phyloP scores from a whole-genome alignment of 129 eudicot species.

The Glebionis coronaria region DNA sequence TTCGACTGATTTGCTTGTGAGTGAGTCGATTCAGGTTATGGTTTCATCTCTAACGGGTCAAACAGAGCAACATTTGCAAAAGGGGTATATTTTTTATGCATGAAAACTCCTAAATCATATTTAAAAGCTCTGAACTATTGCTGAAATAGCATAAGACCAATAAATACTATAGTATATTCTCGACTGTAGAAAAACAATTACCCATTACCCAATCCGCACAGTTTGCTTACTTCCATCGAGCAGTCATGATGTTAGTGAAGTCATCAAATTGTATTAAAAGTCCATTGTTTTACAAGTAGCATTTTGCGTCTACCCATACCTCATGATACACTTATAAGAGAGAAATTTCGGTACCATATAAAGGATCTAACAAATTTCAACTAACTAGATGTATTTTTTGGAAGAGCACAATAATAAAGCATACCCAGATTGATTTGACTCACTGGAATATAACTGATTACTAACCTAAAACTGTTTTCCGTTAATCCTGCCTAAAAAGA shows the following conservation, averaged over 20 bases:
- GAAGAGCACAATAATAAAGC: not conserved
- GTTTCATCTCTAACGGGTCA: not conserved
- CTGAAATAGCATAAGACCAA: too few relatives aligned
- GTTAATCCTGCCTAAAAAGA: not conserved
- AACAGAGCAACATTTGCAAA: too few relatives aligned
- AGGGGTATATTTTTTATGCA: too few relatives aligned
- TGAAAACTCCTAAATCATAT: too few relatives aligned
- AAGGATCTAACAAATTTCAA: not conserved
- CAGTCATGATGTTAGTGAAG: not conserved
- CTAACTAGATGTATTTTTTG: constrained; percentile 5
- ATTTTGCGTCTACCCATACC: not conserved
- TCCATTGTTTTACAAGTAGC: not conserved
- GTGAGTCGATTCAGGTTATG: not conserved
- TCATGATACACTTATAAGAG: not conserved
- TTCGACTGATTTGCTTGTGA: not conserved
- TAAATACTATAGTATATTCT: too few relatives aligned
- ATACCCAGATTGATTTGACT: not conserved
- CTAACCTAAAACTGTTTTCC: not conserved
- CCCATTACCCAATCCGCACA: not conserved
- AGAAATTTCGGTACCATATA: constrained; percentile 8
- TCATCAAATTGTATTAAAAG: not conserved
- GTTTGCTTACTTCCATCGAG: not conserved
- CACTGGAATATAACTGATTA: not conserved
- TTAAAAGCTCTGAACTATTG: too few relatives aligned
- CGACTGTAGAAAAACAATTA: too few relatives aligned